Conservation (phyloP, 2,329 filamentous ascomycete genomes). For the Gliomastix tumulicola region DNA sequence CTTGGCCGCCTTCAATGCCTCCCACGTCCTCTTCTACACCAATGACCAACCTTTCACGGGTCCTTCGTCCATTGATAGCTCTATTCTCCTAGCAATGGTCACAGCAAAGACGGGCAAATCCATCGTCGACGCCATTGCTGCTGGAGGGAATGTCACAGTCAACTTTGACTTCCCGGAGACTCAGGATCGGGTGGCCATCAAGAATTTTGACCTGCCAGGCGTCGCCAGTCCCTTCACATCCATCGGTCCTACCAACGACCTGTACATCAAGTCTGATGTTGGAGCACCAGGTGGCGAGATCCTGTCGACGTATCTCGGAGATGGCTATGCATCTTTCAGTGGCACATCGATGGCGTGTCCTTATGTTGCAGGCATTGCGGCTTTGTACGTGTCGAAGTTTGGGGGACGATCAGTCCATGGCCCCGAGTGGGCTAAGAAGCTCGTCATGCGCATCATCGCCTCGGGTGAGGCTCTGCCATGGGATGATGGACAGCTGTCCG, state of each 20-base stretch:
- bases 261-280: slow-evolving; percentile 7
- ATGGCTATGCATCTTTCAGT: slow-evolving; percentile 25
- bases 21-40: slow-evolving; percentile 9
- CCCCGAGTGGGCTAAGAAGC: slow-evolving; percentile 15
- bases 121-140: slow-evolving; percentile 15
- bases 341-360: slow-evolving; percentile 44
- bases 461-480: slow-evolving; percentile 17
- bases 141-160: slow-evolving; percentile 16
- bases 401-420: slow-evolving; percentile 22
- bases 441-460: slow-evolving; percentile 21
- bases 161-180: slow-evolving; percentile 17
- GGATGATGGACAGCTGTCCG: slow-evolving; percentile 11
- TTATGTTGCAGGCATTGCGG: slow-evolving; percentile 33
- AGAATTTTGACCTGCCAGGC: slow-evolving; percentile 14
- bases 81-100: slow-evolving; percentile 15
- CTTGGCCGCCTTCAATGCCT: slow-evolving; percentile 14
- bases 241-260: slow-evolving; percentile 3
- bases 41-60: slow-evolving; percentile 1
- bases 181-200: slow-evolving; percentile 9
- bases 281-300: slow-evolving; percentile 6
- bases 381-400: slow-evolving; percentile 22
- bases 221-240: slow-evolving; percentile 18
- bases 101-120: slow-evolving; percentile 12
- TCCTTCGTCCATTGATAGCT: not conserved
- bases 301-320: slow-evolving; percentile 4